These are phyloP conservation scores for Bremia lactucae DNA, from an alignment of 352 stramenopile species.

Conservation along the genomic window DNA sequence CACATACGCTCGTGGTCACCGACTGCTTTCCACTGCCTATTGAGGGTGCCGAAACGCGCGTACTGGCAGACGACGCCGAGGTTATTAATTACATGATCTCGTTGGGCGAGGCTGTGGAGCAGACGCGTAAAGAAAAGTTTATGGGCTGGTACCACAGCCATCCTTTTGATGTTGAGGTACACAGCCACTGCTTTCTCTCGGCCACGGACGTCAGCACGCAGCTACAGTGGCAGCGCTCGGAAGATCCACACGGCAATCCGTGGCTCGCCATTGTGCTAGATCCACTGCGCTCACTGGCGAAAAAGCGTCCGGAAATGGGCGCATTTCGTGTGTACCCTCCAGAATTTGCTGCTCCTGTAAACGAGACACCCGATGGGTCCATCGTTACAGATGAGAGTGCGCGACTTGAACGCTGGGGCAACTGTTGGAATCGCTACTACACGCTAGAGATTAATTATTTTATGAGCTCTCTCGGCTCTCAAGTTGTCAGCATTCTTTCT, in stretches of 20 bases:
- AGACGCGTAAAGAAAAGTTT: slow-evolving; percentile 93
- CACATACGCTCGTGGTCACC: slow-evolving; percentile 92
- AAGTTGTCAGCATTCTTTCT: slow-evolving; percentile 89
- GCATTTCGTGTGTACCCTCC: slow-evolving; percentile 97
- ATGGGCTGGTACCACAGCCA: slow-evolving; percentile 99
- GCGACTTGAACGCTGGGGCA: slow-evolving; percentile 94
- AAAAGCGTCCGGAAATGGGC: slow-evolving; percentile 90
- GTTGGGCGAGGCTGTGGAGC: slow-evolving; percentile 90
- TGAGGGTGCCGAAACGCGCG: slow-evolving; percentile 91
- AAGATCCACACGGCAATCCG: slow-evolving; percentile 92
- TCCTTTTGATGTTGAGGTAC: slow-evolving; percentile 96
- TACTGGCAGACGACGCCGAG: slow-evolving; percentile 94
- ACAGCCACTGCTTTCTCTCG: slow-evolving; percentile 95
- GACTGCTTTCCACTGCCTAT: slow-evolving; percentile 97
- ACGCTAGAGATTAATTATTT: slow-evolving; percentile 91
- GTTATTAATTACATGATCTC: slow-evolving; percentile 99
- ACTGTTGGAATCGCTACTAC: slow-evolving; percentile 86
- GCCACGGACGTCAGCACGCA: slow-evolving; percentile 96
- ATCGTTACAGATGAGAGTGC: slow-evolving; percentile 88
- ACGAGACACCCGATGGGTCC: slow-evolving; percentile 93
- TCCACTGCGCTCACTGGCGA: slow-evolving; percentile 89
- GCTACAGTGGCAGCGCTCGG: slow-evolving; percentile 95
- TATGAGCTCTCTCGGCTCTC: slow-evolving; percentile 87
- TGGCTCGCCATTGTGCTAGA: slow-evolving; percentile 98
- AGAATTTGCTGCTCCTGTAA: slow-evolving; percentile 88